Percentiles rank a stretch among this genome's conserved stretches.
phyloP scores from a whole-genome alignment of 2,329 filamentous ascomycete genomes.

The Nigrospora sphaerica region DNA sequence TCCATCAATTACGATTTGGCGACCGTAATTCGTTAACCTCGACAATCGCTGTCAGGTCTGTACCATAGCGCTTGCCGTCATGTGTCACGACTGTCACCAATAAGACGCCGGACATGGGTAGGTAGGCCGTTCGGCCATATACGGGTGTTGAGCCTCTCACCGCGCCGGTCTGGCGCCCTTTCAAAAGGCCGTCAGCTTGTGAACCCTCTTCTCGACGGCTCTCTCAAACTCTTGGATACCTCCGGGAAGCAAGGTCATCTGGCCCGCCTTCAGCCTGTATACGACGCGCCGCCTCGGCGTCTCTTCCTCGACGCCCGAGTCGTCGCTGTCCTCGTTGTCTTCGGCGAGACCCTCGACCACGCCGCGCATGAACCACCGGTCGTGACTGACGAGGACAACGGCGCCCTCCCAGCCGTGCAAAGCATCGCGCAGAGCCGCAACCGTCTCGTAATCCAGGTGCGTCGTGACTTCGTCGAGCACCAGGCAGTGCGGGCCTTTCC shows the following conservation, averaged over 20 bases:
- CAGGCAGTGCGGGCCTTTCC: conserved; percentile 62
- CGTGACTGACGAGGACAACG: conserved; percentile 71
- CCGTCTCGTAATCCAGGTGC: conserved; percentile 77
- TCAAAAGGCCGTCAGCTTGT: conserved; percentile 5
- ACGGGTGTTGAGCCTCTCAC: too few relatives aligned
- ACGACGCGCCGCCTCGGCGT: conserved; percentile 43
- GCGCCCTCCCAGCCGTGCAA: conserved; percentile 65
- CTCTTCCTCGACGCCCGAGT: conserved; percentile 31
- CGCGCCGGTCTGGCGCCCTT: too few relatives aligned
- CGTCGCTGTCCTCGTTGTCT: conserved; percentile 29
- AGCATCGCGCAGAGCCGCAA: conserved; percentile 61
- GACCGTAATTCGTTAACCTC: too few relatives aligned
- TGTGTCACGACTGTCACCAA: too few relatives aligned
- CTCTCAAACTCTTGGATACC: conserved; percentile 62
- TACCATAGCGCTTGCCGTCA: too few relatives aligned
- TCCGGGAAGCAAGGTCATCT: conserved; percentile 44
- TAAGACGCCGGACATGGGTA: too few relatives aligned
- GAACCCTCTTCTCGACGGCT: conserved; percentile 51
- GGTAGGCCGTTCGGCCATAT: too few relatives aligned
- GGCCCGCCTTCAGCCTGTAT: conserved; percentile 53
- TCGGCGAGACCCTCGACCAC: conserved; percentile 58
- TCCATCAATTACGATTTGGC: too few relatives aligned
- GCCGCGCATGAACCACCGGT: conserved; percentile 71
- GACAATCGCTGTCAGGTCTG: too few relatives aligned
- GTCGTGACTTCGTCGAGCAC: conserved; percentile 79